phyloP scores from a whole-genome alignment of 2,329 filamentous ascomycete genomes.

The Hypoxylon sp. region DNA sequence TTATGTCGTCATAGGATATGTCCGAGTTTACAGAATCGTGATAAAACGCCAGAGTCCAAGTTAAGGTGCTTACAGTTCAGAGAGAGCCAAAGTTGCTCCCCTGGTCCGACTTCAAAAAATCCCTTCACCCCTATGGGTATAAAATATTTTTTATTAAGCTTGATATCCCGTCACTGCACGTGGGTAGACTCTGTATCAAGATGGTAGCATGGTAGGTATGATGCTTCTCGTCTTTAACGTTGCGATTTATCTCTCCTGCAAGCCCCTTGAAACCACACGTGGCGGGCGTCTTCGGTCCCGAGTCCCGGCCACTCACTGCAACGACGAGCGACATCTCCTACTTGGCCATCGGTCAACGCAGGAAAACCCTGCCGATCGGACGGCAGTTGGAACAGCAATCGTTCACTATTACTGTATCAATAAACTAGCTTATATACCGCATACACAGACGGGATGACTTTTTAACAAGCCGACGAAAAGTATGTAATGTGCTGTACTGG shows the following conservation, averaged over 20 bases:
- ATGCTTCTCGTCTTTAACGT: slow-evolving; percentile 6
- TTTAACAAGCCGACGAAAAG: neutral
- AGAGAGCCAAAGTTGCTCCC: neutral
- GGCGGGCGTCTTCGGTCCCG: slow-evolving; percentile 29
- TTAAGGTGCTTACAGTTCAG: neutral
- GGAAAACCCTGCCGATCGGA: slow-evolving; percentile 22
- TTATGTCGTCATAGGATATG: neutral
- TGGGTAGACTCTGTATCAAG: neutral
- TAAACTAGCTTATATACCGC: neutral
- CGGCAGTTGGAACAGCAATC: slow-evolving; percentile 14
- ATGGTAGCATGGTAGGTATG: neutral
- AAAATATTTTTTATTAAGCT: neutral
- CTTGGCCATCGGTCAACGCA: slow-evolving; percentile 7
- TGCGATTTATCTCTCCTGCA: slow-evolving; percentile 6
- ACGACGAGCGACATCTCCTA: slow-evolving; percentile 9
- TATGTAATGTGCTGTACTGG: neutral
- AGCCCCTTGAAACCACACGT: slow-evolving; percentile 32
- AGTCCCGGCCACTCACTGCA: slow-evolving; percentile 19
- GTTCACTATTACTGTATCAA: slow-evolving; percentile 5
- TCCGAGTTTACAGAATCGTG: neutral
- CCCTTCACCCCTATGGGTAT: neutral
- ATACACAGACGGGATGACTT: neutral
- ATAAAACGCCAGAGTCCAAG: neutral
- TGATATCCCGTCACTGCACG: slow-evolving; percentile 1
- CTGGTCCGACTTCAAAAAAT: neutral